These are phyloP conservation scores for Symmetrospora coprosmae DNA, from an alignment of 768 basidiomycete genomes.

Conservation along the genomic window DNA sequence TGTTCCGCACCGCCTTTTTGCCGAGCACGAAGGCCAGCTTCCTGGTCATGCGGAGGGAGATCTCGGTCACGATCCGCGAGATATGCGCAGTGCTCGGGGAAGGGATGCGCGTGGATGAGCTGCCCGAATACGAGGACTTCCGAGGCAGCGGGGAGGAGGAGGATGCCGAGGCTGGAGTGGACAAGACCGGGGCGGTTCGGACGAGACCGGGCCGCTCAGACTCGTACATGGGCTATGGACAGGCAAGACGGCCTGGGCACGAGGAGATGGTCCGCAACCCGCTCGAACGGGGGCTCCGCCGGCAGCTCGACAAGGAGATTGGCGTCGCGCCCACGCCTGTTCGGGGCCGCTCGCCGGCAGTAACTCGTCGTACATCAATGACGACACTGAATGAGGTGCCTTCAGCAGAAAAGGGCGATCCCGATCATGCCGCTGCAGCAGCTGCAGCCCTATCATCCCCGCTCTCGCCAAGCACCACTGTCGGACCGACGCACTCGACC, in stretches of 20 bases:
- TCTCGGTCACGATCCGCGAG: conserved; percentile 12
- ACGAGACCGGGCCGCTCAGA: too few relatives aligned
- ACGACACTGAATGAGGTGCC: too few relatives aligned
- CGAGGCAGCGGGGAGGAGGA: conserved; percentile 1
- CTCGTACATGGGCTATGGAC: neutral
- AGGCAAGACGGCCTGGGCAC: neutral
- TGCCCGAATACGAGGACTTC: conserved; percentile 4
- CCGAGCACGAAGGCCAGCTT: neutral
- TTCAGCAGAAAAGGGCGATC: too few relatives aligned
- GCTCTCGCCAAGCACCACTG: too few relatives aligned
- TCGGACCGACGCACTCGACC: too few relatives aligned
- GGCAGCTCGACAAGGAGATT: conserved; percentile 4
- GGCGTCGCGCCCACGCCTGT: conserved; percentile 8
- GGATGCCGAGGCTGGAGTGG: neutral
- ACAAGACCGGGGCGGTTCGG: neutral
- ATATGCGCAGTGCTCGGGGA: conserved; percentile 16
- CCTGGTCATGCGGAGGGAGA: conserved; percentile 1
- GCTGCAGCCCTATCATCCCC: too few relatives aligned
- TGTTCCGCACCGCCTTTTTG: neutral
- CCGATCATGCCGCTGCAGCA: too few relatives aligned
- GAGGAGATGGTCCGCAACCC: neutral
- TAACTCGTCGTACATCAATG: conserved; percentile 10
- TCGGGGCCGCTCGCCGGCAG: conserved; percentile 6
- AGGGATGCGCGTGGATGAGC: conserved; percentile 4
- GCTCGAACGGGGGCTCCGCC: neutral